Evolutionary conservation across 495 filamentous ascomycete genomes (phyloP).

Genomic region (Lepidopterella palustris): DNA sequence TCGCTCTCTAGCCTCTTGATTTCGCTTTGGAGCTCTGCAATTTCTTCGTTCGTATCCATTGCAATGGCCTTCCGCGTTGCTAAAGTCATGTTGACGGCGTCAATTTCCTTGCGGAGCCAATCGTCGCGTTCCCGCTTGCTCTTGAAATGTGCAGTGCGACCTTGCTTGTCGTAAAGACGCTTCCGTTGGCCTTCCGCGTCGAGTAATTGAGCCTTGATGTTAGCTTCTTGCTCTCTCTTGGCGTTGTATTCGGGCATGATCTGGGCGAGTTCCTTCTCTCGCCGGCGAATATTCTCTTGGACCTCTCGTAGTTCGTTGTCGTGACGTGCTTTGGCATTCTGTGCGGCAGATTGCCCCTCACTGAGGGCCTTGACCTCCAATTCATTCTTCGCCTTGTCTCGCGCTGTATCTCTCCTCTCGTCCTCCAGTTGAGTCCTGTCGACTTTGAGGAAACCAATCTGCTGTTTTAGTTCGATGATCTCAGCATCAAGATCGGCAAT

Average conservation of each 20-base stretch:
- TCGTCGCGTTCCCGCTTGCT: conserved; percentile 83
- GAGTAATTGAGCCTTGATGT: conserved; percentile 61
- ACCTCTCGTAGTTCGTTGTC: conserved; percentile 69
- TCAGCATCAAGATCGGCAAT: conserved; percentile 69
- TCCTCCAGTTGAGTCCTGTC: conserved; percentile 85
- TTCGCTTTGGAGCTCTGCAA: conserved; percentile 61
- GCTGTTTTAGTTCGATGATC: conserved; percentile 70
- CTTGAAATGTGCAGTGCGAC: conserved; percentile 79
- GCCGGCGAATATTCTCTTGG: conserved; percentile 63
- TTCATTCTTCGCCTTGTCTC: conserved; percentile 73
- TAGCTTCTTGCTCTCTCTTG: conserved; percentile 64
- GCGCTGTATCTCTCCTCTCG: conserved; percentile 74
- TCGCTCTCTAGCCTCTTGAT: conserved; percentile 68
- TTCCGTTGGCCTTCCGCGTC: conserved; percentile 68
- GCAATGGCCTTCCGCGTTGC: conserved; percentile 74
- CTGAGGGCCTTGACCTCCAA: conserved; percentile 72
- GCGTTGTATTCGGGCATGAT: conserved; percentile 68
- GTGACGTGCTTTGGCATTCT: conserved; percentile 61
- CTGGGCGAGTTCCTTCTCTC: conserved; percentile 66
- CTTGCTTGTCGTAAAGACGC: conserved; percentile 89
- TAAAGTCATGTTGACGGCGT: conserved; percentile 68
- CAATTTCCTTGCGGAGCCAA: conserved; percentile 72
- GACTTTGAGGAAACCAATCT: conserved; percentile 78
- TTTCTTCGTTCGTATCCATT: conserved; percentile 78
- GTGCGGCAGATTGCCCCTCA: conserved; percentile 72